phyloP scores from a whole-genome alignment of 768 basidiomycete species.

The Mycena latifolia region DNA sequence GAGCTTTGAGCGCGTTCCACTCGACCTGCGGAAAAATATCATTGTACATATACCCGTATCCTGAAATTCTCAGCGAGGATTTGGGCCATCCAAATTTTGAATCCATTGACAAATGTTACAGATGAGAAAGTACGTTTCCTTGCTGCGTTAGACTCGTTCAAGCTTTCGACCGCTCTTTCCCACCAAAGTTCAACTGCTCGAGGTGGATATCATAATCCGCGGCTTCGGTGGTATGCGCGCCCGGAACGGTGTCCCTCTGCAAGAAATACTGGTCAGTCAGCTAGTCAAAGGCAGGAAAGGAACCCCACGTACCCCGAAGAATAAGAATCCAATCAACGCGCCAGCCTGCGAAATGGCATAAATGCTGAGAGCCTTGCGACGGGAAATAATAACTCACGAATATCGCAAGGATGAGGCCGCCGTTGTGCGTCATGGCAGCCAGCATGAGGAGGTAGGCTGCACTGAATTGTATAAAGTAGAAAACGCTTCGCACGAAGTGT shows the following conservation, averaged over 20 bases:
- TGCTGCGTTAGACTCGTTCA: too few relatives aligned
- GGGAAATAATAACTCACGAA: background rate
- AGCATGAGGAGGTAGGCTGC: constrained; percentile 31
- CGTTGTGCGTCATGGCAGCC: constrained; percentile 33
- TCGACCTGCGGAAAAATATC: too few relatives aligned
- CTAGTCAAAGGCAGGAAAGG: too few relatives aligned
- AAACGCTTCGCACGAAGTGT: constrained; percentile 29
- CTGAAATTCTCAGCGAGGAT: background rate
- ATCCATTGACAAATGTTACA: too few relatives aligned
- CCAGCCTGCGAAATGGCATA: background rate
- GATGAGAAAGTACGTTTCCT: too few relatives aligned
- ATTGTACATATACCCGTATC: too few relatives aligned
- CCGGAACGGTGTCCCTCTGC: constrained; percentile 25
- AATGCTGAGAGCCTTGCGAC: background rate
- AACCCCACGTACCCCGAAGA: constrained; percentile 20
- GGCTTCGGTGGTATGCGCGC: constrained; percentile 13
- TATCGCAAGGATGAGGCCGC: constrained; percentile 27
- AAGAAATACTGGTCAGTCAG: background rate
- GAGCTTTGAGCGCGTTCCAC: too few relatives aligned
- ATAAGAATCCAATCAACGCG: constrained; percentile 29
- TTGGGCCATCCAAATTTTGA: too few relatives aligned
- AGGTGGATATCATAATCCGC: constrained; percentile 23
- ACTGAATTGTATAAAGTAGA: constrained; percentile 28
- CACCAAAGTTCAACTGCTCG: constrained; percentile 15
- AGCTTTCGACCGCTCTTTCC: background rate